These are phyloP conservation scores for Rostrohypoxylon terebratum DNA, from an alignment of 495 filamentous ascomycete genomes.

Conservation along the genomic window DNA sequence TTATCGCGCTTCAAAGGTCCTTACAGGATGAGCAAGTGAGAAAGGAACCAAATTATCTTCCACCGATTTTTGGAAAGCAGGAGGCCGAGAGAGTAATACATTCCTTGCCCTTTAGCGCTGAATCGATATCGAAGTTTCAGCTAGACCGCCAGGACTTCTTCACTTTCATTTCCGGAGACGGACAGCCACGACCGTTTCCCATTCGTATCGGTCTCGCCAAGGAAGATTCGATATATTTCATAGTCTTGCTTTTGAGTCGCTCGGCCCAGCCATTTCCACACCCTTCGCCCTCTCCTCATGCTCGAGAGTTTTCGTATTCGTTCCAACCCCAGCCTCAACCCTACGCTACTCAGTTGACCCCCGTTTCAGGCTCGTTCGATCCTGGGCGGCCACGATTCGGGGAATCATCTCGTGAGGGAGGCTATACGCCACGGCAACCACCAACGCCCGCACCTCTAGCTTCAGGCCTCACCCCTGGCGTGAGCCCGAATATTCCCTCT, in stretches of 20 bases:
- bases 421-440: constrained; percentile 50
- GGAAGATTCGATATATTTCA: constrained; percentile 65
- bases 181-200: constrained; percentile 56
- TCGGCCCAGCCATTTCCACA: constrained; percentile 52
- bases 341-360: constrained; percentile 55
- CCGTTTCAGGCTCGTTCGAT: constrained; percentile 58
- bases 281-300: constrained; percentile 60
- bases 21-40: constrained; percentile 62
- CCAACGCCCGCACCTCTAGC: constrained; percentile 50
- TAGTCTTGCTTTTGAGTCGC: constrained; percentile 58
- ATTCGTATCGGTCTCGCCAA: constrained; percentile 63
- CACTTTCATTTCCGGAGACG: constrained; percentile 61
- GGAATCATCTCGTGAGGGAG: constrained; percentile 51
- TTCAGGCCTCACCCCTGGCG: constrained; percentile 43
- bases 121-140: constrained; percentile 59
- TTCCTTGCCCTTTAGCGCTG: constrained; percentile 58
- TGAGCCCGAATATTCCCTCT: constrained; percentile 48
- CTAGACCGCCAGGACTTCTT: constrained; percentile 62
- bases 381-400: constrained; percentile 52
- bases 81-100: constrained; percentile 63
- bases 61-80: constrained; percentile 63
- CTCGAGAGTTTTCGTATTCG: constrained; percentile 58
- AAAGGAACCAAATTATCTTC: constrained; percentile 66
- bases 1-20: constrained; percentile 58
- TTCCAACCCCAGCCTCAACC: constrained; percentile 57